phyloP scores from a whole-genome alignment of 2,329 filamentous ascomycete genomes.

The Exophiala phaeomuriformis region DNA sequence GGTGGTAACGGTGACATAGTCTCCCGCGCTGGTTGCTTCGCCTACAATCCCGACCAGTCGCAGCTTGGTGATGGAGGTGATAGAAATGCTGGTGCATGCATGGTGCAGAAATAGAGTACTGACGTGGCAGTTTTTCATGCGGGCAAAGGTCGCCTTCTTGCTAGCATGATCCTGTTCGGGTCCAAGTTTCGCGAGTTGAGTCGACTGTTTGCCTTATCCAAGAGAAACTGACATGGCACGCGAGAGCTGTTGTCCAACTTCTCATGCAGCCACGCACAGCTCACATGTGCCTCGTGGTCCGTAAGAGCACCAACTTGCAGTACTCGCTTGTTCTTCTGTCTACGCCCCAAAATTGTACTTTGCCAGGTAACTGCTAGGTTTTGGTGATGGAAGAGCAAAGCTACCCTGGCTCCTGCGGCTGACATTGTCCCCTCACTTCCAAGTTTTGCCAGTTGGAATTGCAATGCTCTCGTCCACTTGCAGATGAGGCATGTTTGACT shows the following conservation, averaged over 20 bases:
- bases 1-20: background rate
- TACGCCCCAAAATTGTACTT: background rate
- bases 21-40: background rate
- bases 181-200: background rate
- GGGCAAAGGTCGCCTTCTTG: background rate
- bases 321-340: too few relatives aligned
- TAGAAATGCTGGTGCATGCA: background rate
- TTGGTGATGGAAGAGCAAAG: background rate
- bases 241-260: too few relatives aligned
- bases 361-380: background rate
- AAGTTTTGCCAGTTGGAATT: background rate
- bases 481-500: background rate
- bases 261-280: too few relatives aligned
- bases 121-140: constrained; percentile 1
- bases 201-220: too few relatives aligned
- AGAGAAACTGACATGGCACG: too few relatives aligned
- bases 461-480: background rate
- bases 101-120: background rate
- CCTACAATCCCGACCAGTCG: background rate
- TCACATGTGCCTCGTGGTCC: too few relatives aligned
- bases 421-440: background rate
- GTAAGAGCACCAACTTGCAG: too few relatives aligned
- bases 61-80: background rate
- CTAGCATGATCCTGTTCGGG: background rate
- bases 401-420: background rate